Percentiles rank a stretch among this genome's conserved stretches.
Evolutionary conservation across 2,329 filamentous ascomycete species (phyloP).

Genomic region (Epichloe uncinata): DNA sequence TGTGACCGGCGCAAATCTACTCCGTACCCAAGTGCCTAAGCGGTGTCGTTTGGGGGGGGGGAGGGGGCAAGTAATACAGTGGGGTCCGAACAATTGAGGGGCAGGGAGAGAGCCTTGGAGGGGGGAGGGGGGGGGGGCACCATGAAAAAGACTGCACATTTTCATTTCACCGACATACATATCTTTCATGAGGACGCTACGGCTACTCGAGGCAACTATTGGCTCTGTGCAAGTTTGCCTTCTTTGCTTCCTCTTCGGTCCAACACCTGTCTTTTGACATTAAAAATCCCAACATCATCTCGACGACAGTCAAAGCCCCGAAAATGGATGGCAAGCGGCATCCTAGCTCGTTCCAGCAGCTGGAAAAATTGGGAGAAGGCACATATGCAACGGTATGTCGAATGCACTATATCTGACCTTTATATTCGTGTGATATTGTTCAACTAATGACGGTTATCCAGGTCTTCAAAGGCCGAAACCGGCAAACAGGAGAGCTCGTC

Average conservation of each 20-base stretch:
- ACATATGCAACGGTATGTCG: constrained; percentile 79
- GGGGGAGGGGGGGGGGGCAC: too few species aligned
- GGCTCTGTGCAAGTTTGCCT: neutral
- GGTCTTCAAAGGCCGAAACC: constrained; percentile 97
- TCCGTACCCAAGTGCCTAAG: too few species aligned
- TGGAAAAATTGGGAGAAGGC: constrained; percentile 96
- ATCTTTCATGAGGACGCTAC: neutral
- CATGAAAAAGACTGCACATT: too few species aligned
- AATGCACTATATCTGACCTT: neutral
- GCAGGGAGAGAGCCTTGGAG: too few species aligned
- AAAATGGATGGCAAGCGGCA: constrained; percentile 85
- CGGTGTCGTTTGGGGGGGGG: too few species aligned
- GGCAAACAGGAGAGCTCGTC: constrained; percentile 91
- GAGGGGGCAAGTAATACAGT: too few species aligned
- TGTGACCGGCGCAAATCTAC: too few species aligned
- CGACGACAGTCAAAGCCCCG: constrained; percentile 3
- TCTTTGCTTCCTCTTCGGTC: too few species aligned
- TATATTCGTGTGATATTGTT: neutral
- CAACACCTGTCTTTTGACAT: neutral
- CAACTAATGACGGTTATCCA: constrained; percentile 23
- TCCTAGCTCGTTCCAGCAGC: constrained; percentile 95
- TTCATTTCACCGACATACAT: neutral
- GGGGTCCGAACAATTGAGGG: too few species aligned
- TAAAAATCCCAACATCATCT: neutral
- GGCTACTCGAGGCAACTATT: neutral